Conservation (phyloP, 805 yeast genomes). For the Naumovozyma castellii region DNA sequence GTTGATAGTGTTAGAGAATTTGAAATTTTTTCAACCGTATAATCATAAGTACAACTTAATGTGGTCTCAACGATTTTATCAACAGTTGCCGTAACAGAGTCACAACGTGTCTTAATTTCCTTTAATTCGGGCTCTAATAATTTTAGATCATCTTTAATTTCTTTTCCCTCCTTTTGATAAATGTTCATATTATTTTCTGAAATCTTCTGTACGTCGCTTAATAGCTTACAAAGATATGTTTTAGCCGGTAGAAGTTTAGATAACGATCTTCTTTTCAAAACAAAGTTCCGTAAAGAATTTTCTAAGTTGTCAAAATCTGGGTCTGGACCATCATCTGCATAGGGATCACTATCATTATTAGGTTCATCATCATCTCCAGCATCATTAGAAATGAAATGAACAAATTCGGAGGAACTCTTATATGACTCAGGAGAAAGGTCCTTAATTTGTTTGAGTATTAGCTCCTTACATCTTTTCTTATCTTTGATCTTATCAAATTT, state of each 20-base stretch:
- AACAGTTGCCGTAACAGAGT: constrained; percentile 46
- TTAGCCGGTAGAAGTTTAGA: constrained; percentile 91
- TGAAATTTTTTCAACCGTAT: constrained; percentile 45
- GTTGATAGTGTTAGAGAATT: constrained; percentile 37
- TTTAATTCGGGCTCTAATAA: constrained; percentile 59
- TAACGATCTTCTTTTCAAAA: constrained; percentile 77
- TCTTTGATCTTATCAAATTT: constrained; percentile 80
- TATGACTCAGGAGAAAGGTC: constrained; percentile 82
- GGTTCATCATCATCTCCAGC: constrained; percentile 36
- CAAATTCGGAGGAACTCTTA: constrained; percentile 81
- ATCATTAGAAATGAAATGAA: constrained; percentile 78
- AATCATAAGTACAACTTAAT: constrained; percentile 48
- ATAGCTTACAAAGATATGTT: constrained; percentile 64
- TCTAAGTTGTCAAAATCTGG: constrained; percentile 80
- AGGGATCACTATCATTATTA: constrained; percentile 25
- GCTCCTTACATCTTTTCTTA: constrained; percentile 64
- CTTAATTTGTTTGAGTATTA: constrained; percentile 78
- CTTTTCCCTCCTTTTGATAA: constrained; percentile 40
- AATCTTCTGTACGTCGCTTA: constrained; percentile 53
- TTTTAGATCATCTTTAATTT: constrained; percentile 41
- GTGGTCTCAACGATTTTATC: constrained; percentile 55
- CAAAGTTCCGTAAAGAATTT: constrained; percentile 73
- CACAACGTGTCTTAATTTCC: constrained; percentile 41
- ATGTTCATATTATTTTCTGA: constrained; percentile 54
- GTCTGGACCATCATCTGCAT: constrained; percentile 29